Base-by-base conservation (phyloP, 306 rosid species). In the Castanospermum australe region DNA sequence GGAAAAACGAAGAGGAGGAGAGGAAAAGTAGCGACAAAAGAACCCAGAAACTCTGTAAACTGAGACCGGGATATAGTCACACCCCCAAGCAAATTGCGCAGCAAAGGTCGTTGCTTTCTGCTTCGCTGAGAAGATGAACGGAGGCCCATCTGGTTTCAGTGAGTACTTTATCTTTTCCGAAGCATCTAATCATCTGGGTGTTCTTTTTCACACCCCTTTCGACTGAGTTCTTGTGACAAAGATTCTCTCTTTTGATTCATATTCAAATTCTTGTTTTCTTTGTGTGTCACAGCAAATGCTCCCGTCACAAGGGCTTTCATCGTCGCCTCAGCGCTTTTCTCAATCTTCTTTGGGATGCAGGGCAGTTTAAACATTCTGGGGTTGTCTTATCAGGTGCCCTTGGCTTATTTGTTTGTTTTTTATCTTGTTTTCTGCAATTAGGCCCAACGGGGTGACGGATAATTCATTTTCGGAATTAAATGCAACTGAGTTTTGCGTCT, bases 81-180 rank as follows among this genome's bases (percentile, higher is more conserved):
- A n/a, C n/a, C n/a, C n/a, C n/a, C n/a, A n/a, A n/a, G n/a, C n/a
- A n/a, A n/a, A n/a, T n/a, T n/a, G n/a, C n/a, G n/a, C n/a, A n/a
- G 69, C 25, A 78, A 73, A 81, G 82, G 82, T 84, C 68, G 76
- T 90, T 44, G 80, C 76, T 87, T 56, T 81, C 64, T 77, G 67
- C 83, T 84, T 79, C 84, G 68, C 89, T 81, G 85, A 63, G 86
- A 91, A 86, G 90, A 96, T 96, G 98, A 93, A 93, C 97, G 98
- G 96, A 68, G 99, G 99, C 79, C 99, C 98, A 17, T 93, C 99
- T 79, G 99, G 99, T 86, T 96, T 96, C 88, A 79, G 99, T 95
- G 67, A 73, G 99, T 90, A 2, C 36, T 50, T 42, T 63, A 71
- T 71, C 79, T 32, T 60, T 36, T n/a, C 39, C 67, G 5, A 30